phyloP scores from a whole-genome alignment of 2,329 filamentous ascomycete species.

The Fusarium longipes region DNA sequence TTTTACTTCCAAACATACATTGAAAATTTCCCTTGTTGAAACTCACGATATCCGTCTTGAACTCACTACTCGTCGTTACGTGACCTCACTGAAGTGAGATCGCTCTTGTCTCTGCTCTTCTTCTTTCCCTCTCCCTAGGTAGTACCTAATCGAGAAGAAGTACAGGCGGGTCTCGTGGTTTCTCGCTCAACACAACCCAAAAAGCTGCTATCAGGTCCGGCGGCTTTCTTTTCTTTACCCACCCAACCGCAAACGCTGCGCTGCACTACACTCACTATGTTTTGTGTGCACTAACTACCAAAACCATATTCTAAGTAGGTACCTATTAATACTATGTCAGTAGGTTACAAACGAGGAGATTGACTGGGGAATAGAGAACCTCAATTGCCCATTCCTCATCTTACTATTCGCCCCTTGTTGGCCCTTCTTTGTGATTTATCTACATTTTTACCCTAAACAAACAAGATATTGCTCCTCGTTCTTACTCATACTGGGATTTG shows the following conservation, averaged over 20 bases:
- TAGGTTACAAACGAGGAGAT: slow-evolving; percentile 7
- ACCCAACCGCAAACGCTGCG: slow-evolving; percentile 11
- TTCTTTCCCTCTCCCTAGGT: not conserved
- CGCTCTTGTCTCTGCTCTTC: slow-evolving; percentile 3
- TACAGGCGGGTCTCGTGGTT: slow-evolving; percentile 13
- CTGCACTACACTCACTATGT: slow-evolving; percentile 1
- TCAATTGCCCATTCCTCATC: slow-evolving; percentile 26
- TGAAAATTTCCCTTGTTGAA: slow-evolving; percentile 13
- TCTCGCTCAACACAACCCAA: not conserved
- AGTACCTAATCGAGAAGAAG: not conserved
- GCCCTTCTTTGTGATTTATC: slow-evolving; percentile 4
- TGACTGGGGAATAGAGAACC: slow-evolving; percentile 20
- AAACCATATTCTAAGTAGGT: not conserved
- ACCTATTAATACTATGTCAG: too few species aligned
- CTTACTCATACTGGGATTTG: slow-evolving; percentile 4
- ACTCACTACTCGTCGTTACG: slow-evolving; percentile 4
- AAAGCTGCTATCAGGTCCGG: too few species aligned
- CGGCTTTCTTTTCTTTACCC: not conserved
- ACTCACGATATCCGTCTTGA: not conserved
- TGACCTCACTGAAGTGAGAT: not conserved
- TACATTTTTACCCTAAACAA: slow-evolving; percentile 12
- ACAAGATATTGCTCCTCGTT: slow-evolving; percentile 1
- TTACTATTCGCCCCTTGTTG: slow-evolving; percentile 10
- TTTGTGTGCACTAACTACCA: not conserved
- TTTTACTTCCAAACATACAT: not conserved